These are phyloP conservation scores for Pichia sp. DNA, from an alignment of 1,139 yeast genomes.

Conservation along the genomic window DNA sequence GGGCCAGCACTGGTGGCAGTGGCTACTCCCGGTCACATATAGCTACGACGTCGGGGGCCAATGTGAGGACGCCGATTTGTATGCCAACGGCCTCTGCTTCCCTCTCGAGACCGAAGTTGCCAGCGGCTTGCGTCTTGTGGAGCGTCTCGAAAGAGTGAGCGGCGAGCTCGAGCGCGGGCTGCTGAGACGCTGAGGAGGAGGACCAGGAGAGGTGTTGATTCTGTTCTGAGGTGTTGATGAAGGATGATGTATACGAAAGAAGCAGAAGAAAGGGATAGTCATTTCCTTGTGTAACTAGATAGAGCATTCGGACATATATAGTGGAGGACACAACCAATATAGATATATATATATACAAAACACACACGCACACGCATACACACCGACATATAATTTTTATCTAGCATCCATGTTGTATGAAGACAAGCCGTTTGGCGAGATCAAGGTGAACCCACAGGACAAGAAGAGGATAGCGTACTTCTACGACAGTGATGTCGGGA, in stretches of 20 bases:
- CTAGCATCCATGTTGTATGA: constrained; percentile 32
- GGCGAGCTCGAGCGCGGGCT: constrained; percentile 2
- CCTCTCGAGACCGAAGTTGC: background rate
- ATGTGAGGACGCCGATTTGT: constrained; percentile 8
- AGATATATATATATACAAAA: background rate
- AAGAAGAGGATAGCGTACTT: constrained; percentile 64
- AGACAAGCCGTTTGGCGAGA: constrained; percentile 55
- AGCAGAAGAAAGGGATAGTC: background rate
- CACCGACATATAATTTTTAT: background rate
- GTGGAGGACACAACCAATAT: background rate
- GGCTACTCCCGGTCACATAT: constrained; percentile 62
- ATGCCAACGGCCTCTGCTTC: constrained; percentile 22
- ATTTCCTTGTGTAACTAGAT: background rate
- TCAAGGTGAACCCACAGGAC: constrained; percentile 51
- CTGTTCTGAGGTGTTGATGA: background rate
- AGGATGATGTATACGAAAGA: background rate
- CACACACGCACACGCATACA: background rate
- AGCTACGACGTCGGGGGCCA: constrained; percentile 1
- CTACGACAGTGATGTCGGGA: constrained; percentile 85
- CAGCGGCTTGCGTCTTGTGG: constrained; percentile 5
- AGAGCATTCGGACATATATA: background rate
- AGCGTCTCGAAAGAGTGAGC: constrained; percentile 3
- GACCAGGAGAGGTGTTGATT: background rate
- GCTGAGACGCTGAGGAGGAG: background rate
- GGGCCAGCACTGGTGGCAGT: constrained; percentile 62